Base-by-base conservation (phyloP, 23 red algal species). In the Gracilaria domingensis region DNA sequence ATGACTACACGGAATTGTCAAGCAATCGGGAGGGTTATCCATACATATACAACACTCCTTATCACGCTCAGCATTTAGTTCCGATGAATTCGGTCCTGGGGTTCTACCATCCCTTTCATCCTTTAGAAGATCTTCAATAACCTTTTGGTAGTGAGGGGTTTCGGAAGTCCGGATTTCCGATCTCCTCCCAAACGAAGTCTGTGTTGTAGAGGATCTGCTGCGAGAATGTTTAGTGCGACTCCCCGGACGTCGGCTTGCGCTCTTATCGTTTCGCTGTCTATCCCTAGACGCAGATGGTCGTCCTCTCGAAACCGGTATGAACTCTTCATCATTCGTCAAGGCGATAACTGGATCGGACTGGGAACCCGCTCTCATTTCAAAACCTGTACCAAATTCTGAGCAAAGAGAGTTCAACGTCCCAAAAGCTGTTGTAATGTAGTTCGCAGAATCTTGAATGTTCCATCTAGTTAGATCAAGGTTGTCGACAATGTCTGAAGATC, bases 11-110 rank as follows among this genome's bases (percentile, higher is more conserved):
- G 85, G 85, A 37, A 79, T 76, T 4, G 39, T 53, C 33, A 65
- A 29, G 21, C 65, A 29, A 39, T 89, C 85, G n/a, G 85, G 33
- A 13, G 51, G 50, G 28, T 75, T 78, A 39, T 89, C 85, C 66
- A 89, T 57, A 29, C 85, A 89, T 20, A 89, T 89, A 14, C 73
- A 55, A 48, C 85, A 89, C 42, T 78, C 85, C 42, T 49, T 77
- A 16, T 77, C 72, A 77, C 72, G 72, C 12, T 77, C 72, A 69
- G 64, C 30, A 28, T 30, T 69, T 69, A 17, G 38, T 17, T 36
- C 32, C 18, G 30, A 34, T 12, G 30, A 20, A 36, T 3, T 14
- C 17, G 16, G 64, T 0, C 42, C 21, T 29, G 72, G 40, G 1
- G 30, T 51, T 25, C 39, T 34, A 6, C 4, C 26, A 45, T 28